These are phyloP conservation scores for baker's yeast (Saccharomyces cerevisiae) DNA, from an alignment of 805 yeast genomes.

Conservation along the genomic window DNA sequence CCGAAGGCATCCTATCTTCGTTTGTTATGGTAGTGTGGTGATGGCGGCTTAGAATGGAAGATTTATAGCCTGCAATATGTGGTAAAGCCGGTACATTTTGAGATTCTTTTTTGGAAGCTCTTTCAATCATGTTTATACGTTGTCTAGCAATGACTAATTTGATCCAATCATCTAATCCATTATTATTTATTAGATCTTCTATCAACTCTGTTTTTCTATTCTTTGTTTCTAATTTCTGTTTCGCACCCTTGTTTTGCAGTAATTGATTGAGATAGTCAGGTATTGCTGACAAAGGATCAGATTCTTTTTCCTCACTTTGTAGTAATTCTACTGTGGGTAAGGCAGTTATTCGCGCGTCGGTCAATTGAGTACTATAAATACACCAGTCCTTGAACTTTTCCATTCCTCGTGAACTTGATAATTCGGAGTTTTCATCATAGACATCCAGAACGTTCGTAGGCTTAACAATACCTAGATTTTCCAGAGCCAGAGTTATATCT, in stretches of 20 bases:
- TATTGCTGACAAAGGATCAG: constrained; percentile 21
- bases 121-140: constrained; percentile 18
- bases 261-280: constrained; percentile 28
- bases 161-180: constrained; percentile 34
- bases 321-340: constrained; percentile 28
- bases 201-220: constrained; percentile 14
- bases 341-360: constrained; percentile 35
- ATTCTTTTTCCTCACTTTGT: constrained; percentile 9
- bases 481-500: constrained; percentile 67
- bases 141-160: constrained; percentile 27
- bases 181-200: constrained; percentile 26
- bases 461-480: constrained; percentile 51
- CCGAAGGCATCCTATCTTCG: constrained; percentile 9
- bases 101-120: constrained; percentile 16
- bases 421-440: constrained; percentile 39
- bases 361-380: constrained; percentile 35
- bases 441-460: constrained; percentile 51
- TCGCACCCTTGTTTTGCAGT: constrained; percentile 11
- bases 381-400: constrained; percentile 51
- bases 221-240: constrained; percentile 10
- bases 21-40: constrained; percentile 2
- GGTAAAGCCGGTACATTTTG: constrained; percentile 16
- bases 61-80: constrained; percentile 19
- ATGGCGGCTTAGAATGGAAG: constrained; percentile 11
- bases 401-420: constrained; percentile 40